Conservation (phyloP, 768 basidiomycete species). For the Phlegmacium glaucopus region DNA sequence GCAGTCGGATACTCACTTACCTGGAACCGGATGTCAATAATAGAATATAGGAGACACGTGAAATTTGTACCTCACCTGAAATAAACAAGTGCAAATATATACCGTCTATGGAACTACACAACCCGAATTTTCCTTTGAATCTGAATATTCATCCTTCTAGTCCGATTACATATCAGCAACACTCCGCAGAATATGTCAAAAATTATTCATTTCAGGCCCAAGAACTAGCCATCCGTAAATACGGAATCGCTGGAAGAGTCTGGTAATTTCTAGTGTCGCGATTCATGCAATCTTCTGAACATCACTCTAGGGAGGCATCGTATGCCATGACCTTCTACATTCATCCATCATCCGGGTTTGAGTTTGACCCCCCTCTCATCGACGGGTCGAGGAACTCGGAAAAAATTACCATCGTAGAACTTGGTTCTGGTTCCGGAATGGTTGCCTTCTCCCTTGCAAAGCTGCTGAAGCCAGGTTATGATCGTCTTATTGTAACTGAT, state of each 20-base stretch:
- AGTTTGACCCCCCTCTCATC: conserved; percentile 57
- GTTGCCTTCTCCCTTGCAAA: conserved; percentile 43
- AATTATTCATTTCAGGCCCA: conserved; percentile 40
- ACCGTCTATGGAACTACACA: no score
- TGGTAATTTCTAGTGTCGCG: conserved; percentile 47
- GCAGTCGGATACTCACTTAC: conserved; percentile 14
- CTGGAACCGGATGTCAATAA: conserved; percentile 12
- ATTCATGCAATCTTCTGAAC: conserved; percentile 6
- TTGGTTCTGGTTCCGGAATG: conserved; percentile 77
- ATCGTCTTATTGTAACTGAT: conserved; percentile 64
- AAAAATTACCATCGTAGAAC: conserved; percentile 52
- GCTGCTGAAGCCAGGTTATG: conserved; percentile 35
- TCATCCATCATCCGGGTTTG: conserved; percentile 25
- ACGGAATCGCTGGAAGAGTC: conserved; percentile 83
- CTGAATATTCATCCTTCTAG: conserved; percentile 24
- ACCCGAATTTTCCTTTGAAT: conserved; percentile 35
- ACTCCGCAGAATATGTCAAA: conserved; percentile 8
- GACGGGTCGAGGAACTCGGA: conserved; percentile 12
- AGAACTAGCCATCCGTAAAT: conserved; percentile 57
- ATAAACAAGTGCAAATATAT: not conserved
- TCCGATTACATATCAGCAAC: conserved; percentile 1
- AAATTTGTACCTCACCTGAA: not conserved
- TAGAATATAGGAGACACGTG: conserved; percentile 9
- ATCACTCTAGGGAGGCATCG: conserved; percentile 64
- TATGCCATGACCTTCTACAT: conserved; percentile 59